A percentile compares a stretch with the other conserved stretches of the same genome.
Conservation (phyloP, 352 stramenopile genomes). For the Phytophthora lateralis region DNA sequence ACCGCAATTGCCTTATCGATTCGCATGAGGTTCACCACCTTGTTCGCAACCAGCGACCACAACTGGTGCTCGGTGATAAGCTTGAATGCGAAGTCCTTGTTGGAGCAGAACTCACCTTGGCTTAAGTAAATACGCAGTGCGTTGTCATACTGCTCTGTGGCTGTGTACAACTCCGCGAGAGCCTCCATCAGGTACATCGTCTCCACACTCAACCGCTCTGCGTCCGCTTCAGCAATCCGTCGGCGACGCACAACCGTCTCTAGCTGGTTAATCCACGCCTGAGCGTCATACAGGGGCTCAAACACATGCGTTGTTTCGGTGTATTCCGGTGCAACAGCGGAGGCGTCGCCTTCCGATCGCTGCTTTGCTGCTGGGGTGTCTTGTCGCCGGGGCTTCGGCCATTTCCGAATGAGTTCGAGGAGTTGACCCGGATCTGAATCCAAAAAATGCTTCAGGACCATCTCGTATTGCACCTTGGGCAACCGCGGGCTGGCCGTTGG, state of each 20-base stretch:
- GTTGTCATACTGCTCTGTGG: conserved; percentile 83
- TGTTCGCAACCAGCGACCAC: conserved; percentile 79
- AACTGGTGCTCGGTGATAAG: conserved; percentile 85
- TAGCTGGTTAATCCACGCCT: conserved; percentile 84
- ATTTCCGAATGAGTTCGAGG: conserved; percentile 82
- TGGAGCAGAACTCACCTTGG: conserved; percentile 82
- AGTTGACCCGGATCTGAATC: conserved; percentile 79
- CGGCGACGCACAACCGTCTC: conserved; percentile 74
- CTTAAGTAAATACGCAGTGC: conserved; percentile 86
- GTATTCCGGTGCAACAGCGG: conserved; percentile 64
- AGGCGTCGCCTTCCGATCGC: conserved; percentile 20
- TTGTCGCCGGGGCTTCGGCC: conserved; percentile 71
- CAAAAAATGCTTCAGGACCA: conserved; percentile 86
- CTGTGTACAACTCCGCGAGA: conserved; percentile 80
- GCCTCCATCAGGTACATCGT: conserved; percentile 86
- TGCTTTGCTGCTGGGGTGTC: conserved; percentile 32
- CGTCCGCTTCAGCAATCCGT: conserved; percentile 67
- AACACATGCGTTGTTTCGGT: conserved; percentile 71
- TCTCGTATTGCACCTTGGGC: conserved; percentile 79
- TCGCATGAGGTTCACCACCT: conserved; percentile 78
- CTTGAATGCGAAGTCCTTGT: conserved; percentile 88
- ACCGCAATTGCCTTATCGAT: conserved; percentile 75
- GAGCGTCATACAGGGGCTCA: conserved; percentile 79
- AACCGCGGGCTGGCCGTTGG: conserved; percentile 75
- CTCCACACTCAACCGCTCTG: conserved; percentile 69